A percentile compares a stretch with the other conserved stretches of the same genome.
Evolutionary conservation across 768 basidiomycete genomes (phyloP).

Genomic region (Mycena sanguinolenta): DNA sequence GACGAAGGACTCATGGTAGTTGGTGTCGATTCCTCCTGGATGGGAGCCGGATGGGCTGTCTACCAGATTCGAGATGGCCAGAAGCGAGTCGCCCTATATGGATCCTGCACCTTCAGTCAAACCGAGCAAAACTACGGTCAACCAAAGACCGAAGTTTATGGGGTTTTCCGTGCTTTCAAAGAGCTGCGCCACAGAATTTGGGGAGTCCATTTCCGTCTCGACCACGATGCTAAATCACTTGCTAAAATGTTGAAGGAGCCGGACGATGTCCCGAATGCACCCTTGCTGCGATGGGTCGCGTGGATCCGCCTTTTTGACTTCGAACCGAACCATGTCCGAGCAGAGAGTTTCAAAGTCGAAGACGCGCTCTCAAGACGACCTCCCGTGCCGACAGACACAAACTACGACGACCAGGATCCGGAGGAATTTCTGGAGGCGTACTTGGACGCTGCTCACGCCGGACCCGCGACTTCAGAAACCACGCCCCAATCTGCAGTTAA

Average conservation of each 20-base stretch:
- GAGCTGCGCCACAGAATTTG: conserved; percentile 45
- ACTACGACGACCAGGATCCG: conserved; percentile 40
- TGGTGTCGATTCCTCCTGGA: conserved; percentile 48
- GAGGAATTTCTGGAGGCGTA: conserved; percentile 47
- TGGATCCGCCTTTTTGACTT: conserved; percentile 54
- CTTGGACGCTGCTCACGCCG: conserved; percentile 29
- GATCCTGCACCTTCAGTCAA: conserved; percentile 51
- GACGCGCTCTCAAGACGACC: conserved; percentile 51
- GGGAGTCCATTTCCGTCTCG: conserved; percentile 48
- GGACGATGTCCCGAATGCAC: conserved; percentile 49
- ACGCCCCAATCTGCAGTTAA: not conserved
- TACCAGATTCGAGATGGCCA: conserved; percentile 44
- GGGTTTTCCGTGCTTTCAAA: conserved; percentile 48
- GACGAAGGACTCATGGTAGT: conserved; percentile 47
- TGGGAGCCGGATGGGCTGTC: conserved; percentile 51
- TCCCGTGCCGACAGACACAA: not conserved
- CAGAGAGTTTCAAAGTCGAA: conserved; percentile 21
- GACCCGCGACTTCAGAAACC: not conserved
- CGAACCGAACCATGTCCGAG: conserved; percentile 50
- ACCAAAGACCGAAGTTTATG: conserved; percentile 55
- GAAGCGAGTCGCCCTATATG: conserved; percentile 44
- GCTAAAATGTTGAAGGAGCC: conserved; percentile 53
- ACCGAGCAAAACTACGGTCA: conserved; percentile 50
- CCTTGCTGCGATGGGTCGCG: conserved; percentile 54
- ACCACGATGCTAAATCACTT: conserved; percentile 53